These are phyloP conservation scores for Trichomonas vaginalis DNA, from an alignment of 208 protist genomes.

Conservation along the genomic window DNA sequence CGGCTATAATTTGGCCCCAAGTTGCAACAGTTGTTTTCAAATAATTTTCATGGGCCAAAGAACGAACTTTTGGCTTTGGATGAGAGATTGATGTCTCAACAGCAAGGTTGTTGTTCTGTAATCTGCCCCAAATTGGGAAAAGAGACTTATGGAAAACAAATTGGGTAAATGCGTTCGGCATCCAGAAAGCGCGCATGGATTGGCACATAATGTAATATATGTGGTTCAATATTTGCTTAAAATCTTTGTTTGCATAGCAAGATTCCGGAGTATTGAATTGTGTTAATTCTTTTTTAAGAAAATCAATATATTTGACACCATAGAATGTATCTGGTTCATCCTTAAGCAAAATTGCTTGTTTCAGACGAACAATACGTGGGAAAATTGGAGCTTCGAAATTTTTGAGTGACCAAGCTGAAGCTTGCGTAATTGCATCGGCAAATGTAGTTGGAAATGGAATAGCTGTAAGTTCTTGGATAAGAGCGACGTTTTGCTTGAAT, in stretches of 20 bases:
- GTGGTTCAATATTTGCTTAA: neutral
- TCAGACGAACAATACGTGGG: neutral
- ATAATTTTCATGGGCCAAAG: neutral
- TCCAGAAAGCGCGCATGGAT: neutral
- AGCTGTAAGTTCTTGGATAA: neutral
- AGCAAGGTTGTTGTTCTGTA: neutral
- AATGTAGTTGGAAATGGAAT: neutral
- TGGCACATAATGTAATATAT: neutral
- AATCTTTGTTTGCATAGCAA: neutral
- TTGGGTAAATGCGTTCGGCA: neutral
- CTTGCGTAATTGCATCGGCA: neutral
- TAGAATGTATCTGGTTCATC: neutral
- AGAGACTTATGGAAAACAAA: neutral
- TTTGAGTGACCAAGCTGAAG: neutral
- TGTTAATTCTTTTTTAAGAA: neutral
- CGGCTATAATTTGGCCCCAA: neutral
- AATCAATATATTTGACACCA: neutral
- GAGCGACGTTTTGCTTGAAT: neutral
- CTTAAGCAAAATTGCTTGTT: neutral
- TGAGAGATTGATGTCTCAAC: neutral
- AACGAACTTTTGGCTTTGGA: neutral
- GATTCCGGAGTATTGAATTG: neutral
- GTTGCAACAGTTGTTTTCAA: neutral
- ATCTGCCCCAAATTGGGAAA: neutral
- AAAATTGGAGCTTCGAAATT: neutral